These are phyloP conservation scores for Debaryomyces udenii DNA, from an alignment of 1,139 yeast species.

Conservation along the genomic window DNA sequence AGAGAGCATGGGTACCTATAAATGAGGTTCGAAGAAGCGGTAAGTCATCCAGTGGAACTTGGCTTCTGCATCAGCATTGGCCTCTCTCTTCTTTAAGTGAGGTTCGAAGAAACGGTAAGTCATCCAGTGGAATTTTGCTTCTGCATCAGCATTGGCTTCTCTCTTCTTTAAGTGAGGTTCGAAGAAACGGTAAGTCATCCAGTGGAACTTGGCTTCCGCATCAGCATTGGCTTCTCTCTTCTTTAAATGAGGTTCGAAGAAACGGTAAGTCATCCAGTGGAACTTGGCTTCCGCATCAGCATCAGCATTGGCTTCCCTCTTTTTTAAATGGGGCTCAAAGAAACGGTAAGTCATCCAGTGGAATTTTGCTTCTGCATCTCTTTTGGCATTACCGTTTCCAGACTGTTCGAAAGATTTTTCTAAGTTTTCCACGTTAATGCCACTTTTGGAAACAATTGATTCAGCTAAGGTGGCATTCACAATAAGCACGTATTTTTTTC, in stretches of 20 bases:
- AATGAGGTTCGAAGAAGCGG: conserved; percentile 10
- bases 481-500: conserved; percentile 20
- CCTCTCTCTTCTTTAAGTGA: conserved; percentile 15
- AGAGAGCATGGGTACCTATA: too few relatives aligned
- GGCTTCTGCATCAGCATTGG: conserved; percentile 18
- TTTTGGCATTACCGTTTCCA: conserved; percentile 9
- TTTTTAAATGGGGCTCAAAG: conserved; percentile 19
- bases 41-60: conserved; percentile 15
- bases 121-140: conserved; percentile 20
- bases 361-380: conserved; percentile 19
- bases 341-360: conserved; percentile 19
- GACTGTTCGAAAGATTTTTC: conserved; percentile 9
- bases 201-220: conserved; percentile 13
- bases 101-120: conserved; percentile 19
- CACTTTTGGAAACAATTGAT: conserved; percentile 13
- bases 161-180: conserved; percentile 18
- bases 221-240: conserved; percentile 13
- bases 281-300: conserved; percentile 19
- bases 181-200: conserved; percentile 11
- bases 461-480: conserved; percentile 23
- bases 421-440: conserved; percentile 11
- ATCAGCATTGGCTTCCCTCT: conserved; percentile 19
- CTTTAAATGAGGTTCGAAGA: conserved; percentile 17
- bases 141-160: conserved; percentile 20
- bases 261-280: conserved; percentile 17